Conservation (phyloP, 805 yeast genomes). For the Starmerella geochares region DNA sequence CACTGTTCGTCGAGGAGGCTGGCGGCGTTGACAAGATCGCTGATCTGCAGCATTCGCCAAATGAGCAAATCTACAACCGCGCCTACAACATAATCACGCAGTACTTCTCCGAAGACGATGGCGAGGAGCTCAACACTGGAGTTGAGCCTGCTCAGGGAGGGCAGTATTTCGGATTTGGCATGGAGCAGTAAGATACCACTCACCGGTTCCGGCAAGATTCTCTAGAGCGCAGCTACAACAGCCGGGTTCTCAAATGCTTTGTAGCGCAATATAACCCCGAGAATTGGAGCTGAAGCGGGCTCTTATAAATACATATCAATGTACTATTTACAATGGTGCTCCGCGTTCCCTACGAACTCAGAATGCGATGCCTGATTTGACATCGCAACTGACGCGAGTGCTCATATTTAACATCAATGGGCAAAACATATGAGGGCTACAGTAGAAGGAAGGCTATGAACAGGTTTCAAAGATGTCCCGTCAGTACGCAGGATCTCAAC, state of each 20-base stretch:
- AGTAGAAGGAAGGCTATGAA: too few species aligned
- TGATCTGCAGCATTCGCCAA: conserved; percentile 82
- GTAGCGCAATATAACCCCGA: background rate
- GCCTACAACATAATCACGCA: conserved; percentile 84
- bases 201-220: background rate
- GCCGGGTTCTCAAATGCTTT: background rate
- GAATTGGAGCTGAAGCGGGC: background rate
- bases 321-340: background rate
- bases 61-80: conserved; percentile 84
- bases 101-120: conserved; percentile 62
- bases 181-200: conserved; percentile 5
- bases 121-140: conserved; percentile 55
- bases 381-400: too few species aligned
- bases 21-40: conserved; percentile 96
- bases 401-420: too few species aligned
- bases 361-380: too few species aligned
- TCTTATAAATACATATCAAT: background rate
- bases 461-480: too few species aligned
- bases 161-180: conserved; percentile 81
- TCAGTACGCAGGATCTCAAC: too few species aligned
- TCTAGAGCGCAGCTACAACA: background rate
- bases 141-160: conserved; percentile 66
- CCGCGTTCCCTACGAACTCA: too few species aligned
- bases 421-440: too few species aligned
- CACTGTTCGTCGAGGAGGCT: conserved; percentile 89